These are phyloP conservation scores for Prunus kanzakura DNA, from an alignment of 306 rosid species.

Conservation along the genomic window DNA sequence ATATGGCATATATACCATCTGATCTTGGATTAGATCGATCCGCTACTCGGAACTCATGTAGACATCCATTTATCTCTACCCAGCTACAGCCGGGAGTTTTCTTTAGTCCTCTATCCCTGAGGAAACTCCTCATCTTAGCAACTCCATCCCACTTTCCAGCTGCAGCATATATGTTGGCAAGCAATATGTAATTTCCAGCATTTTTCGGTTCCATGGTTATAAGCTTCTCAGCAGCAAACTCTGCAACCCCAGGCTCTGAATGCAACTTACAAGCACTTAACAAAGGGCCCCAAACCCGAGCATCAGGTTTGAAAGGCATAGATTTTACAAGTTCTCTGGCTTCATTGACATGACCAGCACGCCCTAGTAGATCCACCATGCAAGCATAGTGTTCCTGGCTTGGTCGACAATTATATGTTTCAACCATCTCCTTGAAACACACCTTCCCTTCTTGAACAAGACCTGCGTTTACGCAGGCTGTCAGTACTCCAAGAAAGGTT, in stretches of 20 bases:
- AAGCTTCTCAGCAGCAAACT: conserved; percentile 72
- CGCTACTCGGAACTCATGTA: conserved; percentile 67
- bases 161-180: conserved; percentile 78
- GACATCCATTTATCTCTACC: conserved; percentile 63
- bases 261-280: conserved; percentile 71
- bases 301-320: conserved; percentile 61
- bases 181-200: conserved; percentile 70
- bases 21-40: conserved; percentile 65
- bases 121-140: conserved; percentile 64
- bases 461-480: conserved; percentile 74
- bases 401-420: conserved; percentile 49
- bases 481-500: conserved; percentile 63
- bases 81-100: conserved; percentile 75
- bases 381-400: conserved; percentile 72
- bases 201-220: conserved; percentile 66
- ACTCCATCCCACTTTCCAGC: conserved; percentile 80
- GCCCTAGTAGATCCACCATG: conserved; percentile 71
- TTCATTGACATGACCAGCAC: conserved; percentile 62
- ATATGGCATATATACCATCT: conserved; percentile 43
- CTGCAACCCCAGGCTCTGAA: conserved; percentile 51
- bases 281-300: conserved; percentile 71
- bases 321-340: conserved; percentile 54
- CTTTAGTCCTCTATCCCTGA: conserved; percentile 61
- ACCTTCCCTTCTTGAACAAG: conserved; percentile 53
- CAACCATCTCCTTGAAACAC: conserved; percentile 65